Conservation (phyloP, 495 filamentous ascomycete genomes). For the Geopyxis carbonaria region DNA sequence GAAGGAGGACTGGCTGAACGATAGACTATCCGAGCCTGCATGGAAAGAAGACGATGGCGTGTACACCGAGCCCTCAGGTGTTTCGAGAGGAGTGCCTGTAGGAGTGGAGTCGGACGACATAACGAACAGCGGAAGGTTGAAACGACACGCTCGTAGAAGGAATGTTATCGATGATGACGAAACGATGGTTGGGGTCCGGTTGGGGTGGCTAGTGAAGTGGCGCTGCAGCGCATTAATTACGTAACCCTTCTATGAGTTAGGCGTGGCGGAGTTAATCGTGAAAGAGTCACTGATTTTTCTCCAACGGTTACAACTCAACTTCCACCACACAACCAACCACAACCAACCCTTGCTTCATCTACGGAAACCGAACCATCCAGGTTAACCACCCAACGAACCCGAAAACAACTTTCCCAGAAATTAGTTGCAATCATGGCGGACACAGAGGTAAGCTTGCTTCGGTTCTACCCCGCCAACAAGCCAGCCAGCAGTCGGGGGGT, state of each 20-base stretch:
- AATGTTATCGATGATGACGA: too few relatives aligned
- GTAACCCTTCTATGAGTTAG: too few relatives aligned
- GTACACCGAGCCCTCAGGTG: constrained; percentile 10
- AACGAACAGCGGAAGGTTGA: too few relatives aligned
- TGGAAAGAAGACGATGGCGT: constrained; percentile 11
- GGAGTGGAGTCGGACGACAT: constrained; percentile 5
- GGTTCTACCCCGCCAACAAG: background rate
- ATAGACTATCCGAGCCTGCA: constrained; percentile 2
- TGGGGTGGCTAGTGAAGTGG: too few relatives aligned
- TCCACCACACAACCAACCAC: background rate
- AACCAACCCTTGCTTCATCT: background rate
- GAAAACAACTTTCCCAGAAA: background rate
- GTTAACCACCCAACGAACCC: background rate
- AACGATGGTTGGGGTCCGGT: too few relatives aligned
- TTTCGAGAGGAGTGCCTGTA: constrained; percentile 4
- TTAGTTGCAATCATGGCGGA: constrained; percentile 19
- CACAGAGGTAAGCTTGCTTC: constrained; percentile 13
- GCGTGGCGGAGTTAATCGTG: too few relatives aligned
- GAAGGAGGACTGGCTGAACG: constrained; percentile 1
- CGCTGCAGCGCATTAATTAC: too few relatives aligned
- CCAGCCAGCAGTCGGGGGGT: background rate
- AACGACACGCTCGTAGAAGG: too few relatives aligned
- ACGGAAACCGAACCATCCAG: background rate
- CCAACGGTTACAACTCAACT: too few relatives aligned
- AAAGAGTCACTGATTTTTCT: too few relatives aligned